These are phyloP conservation scores for Discostella stelligeroides DNA, from an alignment of 108 stramenopile species.

Conservation along the genomic window DNA sequence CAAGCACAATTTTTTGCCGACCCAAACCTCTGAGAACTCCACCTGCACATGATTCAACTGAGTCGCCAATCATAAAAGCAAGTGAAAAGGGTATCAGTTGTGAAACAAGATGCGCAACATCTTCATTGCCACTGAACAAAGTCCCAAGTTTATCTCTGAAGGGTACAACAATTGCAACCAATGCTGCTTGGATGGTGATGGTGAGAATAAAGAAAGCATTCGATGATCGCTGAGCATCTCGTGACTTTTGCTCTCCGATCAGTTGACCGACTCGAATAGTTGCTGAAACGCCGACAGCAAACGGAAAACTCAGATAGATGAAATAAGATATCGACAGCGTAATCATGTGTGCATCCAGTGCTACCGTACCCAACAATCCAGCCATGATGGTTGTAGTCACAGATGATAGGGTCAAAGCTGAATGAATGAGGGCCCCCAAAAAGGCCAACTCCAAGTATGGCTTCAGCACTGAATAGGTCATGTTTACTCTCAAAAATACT, in stretches of 20 bases:
- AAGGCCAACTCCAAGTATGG: slow-evolving; percentile 29
- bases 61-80: slow-evolving; percentile 50
- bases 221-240: slow-evolving; percentile 34
- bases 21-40: slow-evolving; percentile 38
- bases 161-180: slow-evolving; percentile 25
- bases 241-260: slow-evolving; percentile 33
- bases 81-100: slow-evolving; percentile 40
- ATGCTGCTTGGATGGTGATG: slow-evolving; percentile 1
- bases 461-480: slow-evolving; percentile 10
- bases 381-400: slow-evolving; percentile 52
- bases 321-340: slow-evolving; percentile 44
- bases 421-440: slow-evolving; percentile 39
- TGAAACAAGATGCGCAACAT: slow-evolving; percentile 35
- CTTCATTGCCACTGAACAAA: slow-evolving; percentile 36
- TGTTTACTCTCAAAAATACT: slow-evolving; percentile 17
- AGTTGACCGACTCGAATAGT: slow-evolving; percentile 51
- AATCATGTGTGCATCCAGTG: slow-evolving; percentile 48
- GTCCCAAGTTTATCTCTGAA: slow-evolving; percentile 19
- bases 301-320: slow-evolving; percentile 46
- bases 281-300: slow-evolving; percentile 44
- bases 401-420: slow-evolving; percentile 41
- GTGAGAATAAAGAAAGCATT: slow-evolving; percentile 16
- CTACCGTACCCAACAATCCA: slow-evolving; percentile 43
- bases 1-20: slow-evolving; percentile 32
- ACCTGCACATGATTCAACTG: slow-evolving; percentile 12